A percentile compares a stretch with the other conserved stretches of the same genome.
Conservation (phyloP, 2,329 filamentous ascomycete species). For the Aspergillus costaricaensis region DNA sequence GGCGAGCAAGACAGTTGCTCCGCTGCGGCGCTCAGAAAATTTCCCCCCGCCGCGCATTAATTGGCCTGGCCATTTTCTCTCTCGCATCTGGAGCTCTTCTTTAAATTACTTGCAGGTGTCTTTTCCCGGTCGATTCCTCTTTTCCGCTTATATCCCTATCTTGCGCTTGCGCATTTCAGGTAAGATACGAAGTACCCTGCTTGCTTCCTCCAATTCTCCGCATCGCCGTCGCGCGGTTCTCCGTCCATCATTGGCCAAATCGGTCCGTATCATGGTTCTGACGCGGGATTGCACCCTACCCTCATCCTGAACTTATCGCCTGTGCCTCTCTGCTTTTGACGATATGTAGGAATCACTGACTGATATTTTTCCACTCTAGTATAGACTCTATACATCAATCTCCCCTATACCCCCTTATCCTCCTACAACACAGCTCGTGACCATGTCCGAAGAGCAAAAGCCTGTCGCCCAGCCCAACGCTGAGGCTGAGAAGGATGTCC, state of each 20-base stretch:
- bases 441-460: conserved; percentile 45
- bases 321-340: neutral
- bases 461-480: conserved; percentile 37
- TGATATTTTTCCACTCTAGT: neutral
- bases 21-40: conserved; percentile 24
- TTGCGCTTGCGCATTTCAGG: neutral
- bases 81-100: neutral
- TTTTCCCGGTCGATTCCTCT: neutral
- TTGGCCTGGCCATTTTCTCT: conserved; percentile 5
- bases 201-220: neutral
- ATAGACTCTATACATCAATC: neutral
- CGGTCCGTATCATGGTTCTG: conserved; percentile 3
- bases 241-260: conserved; percentile 5
- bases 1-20: conserved; percentile 18
- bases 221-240: neutral
- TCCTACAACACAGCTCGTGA: conserved; percentile 27
- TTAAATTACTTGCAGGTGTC: neutral
- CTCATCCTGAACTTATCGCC: neutral
- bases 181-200: conserved; percentile 5
- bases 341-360: neutral
- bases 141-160: neutral
- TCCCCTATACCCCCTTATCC: neutral
- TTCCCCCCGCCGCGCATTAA: conserved; percentile 20
- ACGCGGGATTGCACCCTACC: neutral
- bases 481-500: conserved; percentile 49